Evolutionary conservation across 441 rosid species (phyloP).

Genomic region (Melastoma candidum): DNA sequence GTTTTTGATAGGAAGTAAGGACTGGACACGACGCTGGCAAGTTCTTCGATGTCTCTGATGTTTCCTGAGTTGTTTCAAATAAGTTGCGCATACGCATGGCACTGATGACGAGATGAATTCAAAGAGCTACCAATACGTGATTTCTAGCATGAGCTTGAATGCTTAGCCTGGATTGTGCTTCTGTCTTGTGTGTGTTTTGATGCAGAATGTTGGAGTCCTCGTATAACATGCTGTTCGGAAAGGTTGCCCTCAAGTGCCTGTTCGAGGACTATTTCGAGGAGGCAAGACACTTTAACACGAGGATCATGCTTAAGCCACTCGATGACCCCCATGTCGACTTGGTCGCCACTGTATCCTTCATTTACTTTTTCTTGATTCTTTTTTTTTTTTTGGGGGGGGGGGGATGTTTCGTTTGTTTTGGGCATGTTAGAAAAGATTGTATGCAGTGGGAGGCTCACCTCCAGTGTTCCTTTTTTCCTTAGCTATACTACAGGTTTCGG

Average conservation of each 20-base stretch:
- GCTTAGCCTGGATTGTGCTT: no score
- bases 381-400: background rate
- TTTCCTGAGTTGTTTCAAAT: no score
- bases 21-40: no score
- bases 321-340: slow-evolving; percentile 93
- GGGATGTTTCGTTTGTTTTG: background rate
- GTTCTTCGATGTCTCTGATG: no score
- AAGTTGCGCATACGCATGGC: no score
- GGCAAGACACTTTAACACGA: slow-evolving; percentile 53
- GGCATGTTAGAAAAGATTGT: background rate
- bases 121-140: no score
- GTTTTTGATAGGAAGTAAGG: no score
- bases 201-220: slow-evolving; percentile 90
- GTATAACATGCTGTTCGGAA: slow-evolving; percentile 68
- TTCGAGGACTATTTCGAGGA: slow-evolving; percentile 90
- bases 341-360: slow-evolving; percentile 72
- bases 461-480: slow-evolving; percentile 14
- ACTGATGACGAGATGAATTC: no score
- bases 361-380: background rate
- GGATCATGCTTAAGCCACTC: slow-evolving; percentile 72
- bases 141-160: no score
- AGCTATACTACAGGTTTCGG: slow-evolving; percentile 42
- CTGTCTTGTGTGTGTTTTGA: background rate
- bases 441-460: background rate
- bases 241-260: slow-evolving; percentile 67